These are phyloP conservation scores for Ramularia endophylla DNA, from an alignment of 2,329 filamentous ascomycete species.

Conservation along the genomic window DNA sequence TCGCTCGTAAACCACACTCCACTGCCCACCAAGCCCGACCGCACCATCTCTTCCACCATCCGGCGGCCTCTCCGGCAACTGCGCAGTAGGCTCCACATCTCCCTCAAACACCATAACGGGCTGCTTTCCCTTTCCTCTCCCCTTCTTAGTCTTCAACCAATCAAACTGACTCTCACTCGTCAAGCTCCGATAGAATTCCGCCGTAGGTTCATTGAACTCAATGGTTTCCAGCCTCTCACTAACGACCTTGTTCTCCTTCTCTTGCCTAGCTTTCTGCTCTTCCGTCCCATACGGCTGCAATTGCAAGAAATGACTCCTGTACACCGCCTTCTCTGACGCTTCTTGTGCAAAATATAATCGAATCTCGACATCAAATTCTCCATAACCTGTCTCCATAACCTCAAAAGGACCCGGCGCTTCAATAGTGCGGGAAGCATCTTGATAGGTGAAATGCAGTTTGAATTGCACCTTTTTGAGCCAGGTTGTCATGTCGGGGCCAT, in stretches of 20 bases:
- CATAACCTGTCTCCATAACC: slow-evolving; percentile 92
- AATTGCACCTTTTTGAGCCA: slow-evolving; percentile 98
- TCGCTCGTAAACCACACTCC: slow-evolving; percentile 33
- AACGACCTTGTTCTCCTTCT: slow-evolving; percentile 59
- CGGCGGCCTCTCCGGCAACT: slow-evolving; percentile 63
- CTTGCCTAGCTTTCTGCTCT: slow-evolving; percentile 64
- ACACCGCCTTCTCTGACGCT: slow-evolving; percentile 87
- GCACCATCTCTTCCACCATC: slow-evolving; percentile 64
- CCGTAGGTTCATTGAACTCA: slow-evolving; percentile 94
- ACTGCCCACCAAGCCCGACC: slow-evolving; percentile 54
- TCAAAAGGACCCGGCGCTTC: slow-evolving; percentile 71
- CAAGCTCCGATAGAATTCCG: slow-evolving; percentile 82
- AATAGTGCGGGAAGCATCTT: slow-evolving; percentile 79
- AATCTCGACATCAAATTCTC: slow-evolving; percentile 94
- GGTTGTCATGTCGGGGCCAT: slow-evolving; percentile 78
- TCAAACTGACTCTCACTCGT: slow-evolving; percentile 62
- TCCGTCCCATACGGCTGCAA: slow-evolving; percentile 81
- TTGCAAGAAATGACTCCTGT: slow-evolving; percentile 87
- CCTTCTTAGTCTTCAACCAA: slow-evolving; percentile 51
- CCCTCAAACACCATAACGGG: slow-evolving; percentile 49
- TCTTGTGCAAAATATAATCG: slow-evolving; percentile 89
- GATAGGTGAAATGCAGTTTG: slow-evolving; percentile 95
- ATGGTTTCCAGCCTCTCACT: slow-evolving; percentile 89
- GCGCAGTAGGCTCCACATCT: slow-evolving; percentile 57
- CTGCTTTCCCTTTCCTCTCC: slow-evolving; percentile 48